Percentiles rank a stretch among this genome's conserved stretches.
These are phyloP conservation scores for Microdochium trichocladiopsis DNA, from an alignment of 2,329 filamentous ascomycete genomes.

Conservation along the genomic window DNA sequence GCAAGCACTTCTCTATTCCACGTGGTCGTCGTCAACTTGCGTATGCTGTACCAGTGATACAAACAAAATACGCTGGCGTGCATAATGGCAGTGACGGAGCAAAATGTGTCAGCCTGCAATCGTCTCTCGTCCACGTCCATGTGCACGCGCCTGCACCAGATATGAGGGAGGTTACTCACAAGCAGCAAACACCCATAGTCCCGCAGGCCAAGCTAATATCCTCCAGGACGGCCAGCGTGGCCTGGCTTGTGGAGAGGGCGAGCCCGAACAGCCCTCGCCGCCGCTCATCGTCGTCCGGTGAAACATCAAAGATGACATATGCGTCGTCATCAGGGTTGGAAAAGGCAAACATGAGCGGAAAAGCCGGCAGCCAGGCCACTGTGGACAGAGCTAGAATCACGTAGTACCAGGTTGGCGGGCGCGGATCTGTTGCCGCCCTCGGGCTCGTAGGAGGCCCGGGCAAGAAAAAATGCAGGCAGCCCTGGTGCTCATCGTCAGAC, in stretches of 20 bases:
- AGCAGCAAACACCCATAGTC: not conserved
- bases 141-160: not conserved
- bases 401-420: not conserved
- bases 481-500: not conserved
- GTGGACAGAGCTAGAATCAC: not conserved
- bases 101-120: not conserved
- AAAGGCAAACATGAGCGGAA: not conserved
- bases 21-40: not conserved
- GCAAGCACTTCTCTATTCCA: not conserved
- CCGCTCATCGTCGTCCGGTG: not conserved
- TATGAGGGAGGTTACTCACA: not conserved
- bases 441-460: not conserved
- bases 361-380: not conserved
- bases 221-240: not conserved
- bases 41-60: not conserved
- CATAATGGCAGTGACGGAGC: too few relatives aligned
- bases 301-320: not conserved
- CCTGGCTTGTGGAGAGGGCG: not conserved
- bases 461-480: not conserved
- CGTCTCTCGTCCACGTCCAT: not conserved
- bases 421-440: not conserved
- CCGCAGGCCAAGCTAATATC: not conserved
- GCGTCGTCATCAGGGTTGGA: not conserved
- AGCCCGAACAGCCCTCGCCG: not conserved
- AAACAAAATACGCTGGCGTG: not conserved